Evolutionary conservation across 768 basidiomycete species (phyloP).

Genomic region (Auricularia cornea): DNA sequence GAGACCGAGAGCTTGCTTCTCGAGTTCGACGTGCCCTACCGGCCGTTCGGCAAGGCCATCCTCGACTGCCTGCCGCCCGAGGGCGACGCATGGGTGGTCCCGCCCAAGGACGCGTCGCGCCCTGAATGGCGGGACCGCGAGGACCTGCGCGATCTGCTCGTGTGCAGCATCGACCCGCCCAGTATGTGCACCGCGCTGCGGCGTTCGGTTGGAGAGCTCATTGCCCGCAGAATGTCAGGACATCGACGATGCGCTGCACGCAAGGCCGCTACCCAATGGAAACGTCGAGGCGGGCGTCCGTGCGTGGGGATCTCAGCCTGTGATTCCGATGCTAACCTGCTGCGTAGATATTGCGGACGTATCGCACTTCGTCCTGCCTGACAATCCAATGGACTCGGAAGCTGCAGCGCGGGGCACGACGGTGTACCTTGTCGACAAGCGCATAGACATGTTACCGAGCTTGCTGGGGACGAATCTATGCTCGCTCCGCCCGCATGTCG

Average conservation of each 20-base stretch:
- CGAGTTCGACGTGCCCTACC: conserved; percentile 92
- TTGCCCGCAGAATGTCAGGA: conserved; percentile 74
- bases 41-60: conserved; percentile 95
- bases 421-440: conserved; percentile 96
- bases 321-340: neutral
- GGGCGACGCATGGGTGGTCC: conserved; percentile 90
- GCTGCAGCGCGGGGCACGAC: conserved; percentile 95
- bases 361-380: conserved; percentile 87
- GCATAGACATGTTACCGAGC: conserved; percentile 95
- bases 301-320: conserved; percentile 43
- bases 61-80: conserved; percentile 82
- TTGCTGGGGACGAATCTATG: conserved; percentile 94
- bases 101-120: conserved; percentile 49
- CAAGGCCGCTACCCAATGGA: conserved; percentile 76
- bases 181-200: conserved; percentile 32
- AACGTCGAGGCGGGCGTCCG: conserved; percentile 97
- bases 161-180: conserved; percentile 97
- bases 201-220: conserved; percentile 6
- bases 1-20: conserved; percentile 90
- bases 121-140: conserved; percentile 74
- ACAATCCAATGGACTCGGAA: conserved; percentile 94
- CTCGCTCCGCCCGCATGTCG: conserved; percentile 85
- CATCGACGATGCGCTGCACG: conserved; percentile 97
- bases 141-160: conserved; percentile 74
- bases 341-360: conserved; percentile 91